These are phyloP conservation scores for Phytophthora pinifolia DNA, from an alignment of 352 stramenopile genomes.

Conservation along the genomic window DNA sequence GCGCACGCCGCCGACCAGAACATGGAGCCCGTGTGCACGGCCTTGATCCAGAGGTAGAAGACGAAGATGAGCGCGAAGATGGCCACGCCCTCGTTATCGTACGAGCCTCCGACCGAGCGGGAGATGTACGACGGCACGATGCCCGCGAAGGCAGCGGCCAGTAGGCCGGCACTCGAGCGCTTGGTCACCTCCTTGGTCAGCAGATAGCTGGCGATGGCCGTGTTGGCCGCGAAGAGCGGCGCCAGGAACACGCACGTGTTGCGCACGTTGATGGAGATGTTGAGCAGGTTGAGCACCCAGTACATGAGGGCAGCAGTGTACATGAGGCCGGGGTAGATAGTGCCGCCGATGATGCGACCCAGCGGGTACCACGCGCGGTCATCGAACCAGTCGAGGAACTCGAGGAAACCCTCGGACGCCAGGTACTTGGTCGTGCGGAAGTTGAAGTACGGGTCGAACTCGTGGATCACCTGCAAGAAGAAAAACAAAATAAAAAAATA, in stretches of 20 bases:
- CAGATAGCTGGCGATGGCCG: conserved; percentile 87
- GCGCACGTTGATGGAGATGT: conserved; percentile 92
- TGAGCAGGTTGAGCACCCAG: conserved; percentile 89
- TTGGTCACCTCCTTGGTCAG: conserved; percentile 91
- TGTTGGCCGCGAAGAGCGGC: conserved; percentile 90
- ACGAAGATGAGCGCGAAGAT: conserved; percentile 97
- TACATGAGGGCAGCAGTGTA: conserved; percentile 89
- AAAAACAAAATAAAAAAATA: background rate
- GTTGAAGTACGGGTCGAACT: conserved; percentile 98
- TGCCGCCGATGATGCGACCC: conserved; percentile 91
- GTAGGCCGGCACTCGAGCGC: conserved; percentile 84
- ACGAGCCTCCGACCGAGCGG: conserved; percentile 95
- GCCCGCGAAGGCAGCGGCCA: conserved; percentile 94
- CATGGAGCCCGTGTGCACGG: conserved; percentile 91
- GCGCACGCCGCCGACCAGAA: conserved; percentile 76
- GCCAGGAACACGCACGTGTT: conserved; percentile 93
- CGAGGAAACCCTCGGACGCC: conserved; percentile 91
- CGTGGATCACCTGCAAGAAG: conserved; percentile 76
- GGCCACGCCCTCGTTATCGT: conserved; percentile 98
- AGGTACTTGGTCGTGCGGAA: conserved; percentile 98
- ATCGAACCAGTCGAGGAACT: conserved; percentile 99
- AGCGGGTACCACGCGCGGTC: conserved; percentile 94
- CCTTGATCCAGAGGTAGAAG: conserved; percentile 97
- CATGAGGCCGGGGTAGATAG: conserved; percentile 94
- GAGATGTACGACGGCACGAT: conserved; percentile 98